Evolutionary conservation across 805 yeast species (phyloP).

Genomic region (Nakazawaea ishiwadae): DNA sequence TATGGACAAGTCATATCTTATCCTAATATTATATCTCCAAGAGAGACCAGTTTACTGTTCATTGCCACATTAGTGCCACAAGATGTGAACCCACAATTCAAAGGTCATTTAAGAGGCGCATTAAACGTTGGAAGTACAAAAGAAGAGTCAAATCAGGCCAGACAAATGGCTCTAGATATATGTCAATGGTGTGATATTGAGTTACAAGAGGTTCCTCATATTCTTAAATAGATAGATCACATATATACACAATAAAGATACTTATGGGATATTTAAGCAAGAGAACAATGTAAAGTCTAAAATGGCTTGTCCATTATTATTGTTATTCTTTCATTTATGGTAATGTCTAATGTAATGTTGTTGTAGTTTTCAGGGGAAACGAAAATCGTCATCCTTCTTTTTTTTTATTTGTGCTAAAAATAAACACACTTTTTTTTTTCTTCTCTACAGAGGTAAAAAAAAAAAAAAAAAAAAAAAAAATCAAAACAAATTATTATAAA

Average conservation of each 20-base stretch:
- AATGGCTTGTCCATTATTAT: no score
- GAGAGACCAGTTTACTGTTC: slow-evolving; percentile 73
- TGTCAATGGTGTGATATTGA: slow-evolving; percentile 70
- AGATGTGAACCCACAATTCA: slow-evolving; percentile 88
- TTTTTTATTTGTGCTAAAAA: no score
- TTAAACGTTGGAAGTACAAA: slow-evolving; percentile 66
- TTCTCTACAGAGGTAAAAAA: neutral
- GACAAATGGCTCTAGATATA: slow-evolving; percentile 59
- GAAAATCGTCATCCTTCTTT: no score
- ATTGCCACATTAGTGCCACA: slow-evolving; percentile 83
- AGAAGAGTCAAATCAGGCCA: slow-evolving; percentile 56
- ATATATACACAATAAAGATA: no score
- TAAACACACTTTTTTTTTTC: no score
- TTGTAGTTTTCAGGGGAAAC: no score
- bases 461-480: neutral
- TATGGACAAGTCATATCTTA: slow-evolving; percentile 76
- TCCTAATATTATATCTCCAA: slow-evolving; percentile 54
- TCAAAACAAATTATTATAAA: neutral
- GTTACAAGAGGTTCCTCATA: slow-evolving; percentile 40
- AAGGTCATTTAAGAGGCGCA: slow-evolving; percentile 89
- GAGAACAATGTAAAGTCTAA: no score
- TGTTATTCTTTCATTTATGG: no score
- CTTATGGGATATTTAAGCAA: no score
- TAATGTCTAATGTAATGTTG: no score
- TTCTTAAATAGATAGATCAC: neutral